phyloP scores from a whole-genome alignment of 257 asterid species.

The Fraxinus excelsior region DNA sequence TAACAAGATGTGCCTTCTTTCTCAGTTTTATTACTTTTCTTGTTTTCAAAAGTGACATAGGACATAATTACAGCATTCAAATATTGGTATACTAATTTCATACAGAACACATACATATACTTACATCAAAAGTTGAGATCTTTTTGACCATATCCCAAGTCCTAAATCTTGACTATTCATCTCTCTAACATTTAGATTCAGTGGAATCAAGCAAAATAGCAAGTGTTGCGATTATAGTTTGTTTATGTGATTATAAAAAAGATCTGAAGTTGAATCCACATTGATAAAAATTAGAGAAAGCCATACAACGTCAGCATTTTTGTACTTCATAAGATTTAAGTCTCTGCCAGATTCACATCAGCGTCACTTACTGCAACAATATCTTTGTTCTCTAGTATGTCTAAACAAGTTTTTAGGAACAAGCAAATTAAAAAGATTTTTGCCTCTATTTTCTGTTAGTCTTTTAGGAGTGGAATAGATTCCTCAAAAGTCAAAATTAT shows the following conservation, averaged over 20 bases:
- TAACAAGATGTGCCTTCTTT: not conserved
- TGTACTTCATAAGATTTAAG: not conserved
- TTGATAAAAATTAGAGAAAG: not conserved
- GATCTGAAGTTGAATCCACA: not conserved
- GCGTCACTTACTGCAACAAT: not conserved
- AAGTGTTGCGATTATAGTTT: not conserved
- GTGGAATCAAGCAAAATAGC: not conserved
- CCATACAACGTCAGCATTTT: not conserved
- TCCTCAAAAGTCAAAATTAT: not conserved
- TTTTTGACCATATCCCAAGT: not conserved
- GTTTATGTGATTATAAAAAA: not conserved
- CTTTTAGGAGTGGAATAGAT: not conserved
- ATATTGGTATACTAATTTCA: not conserved
- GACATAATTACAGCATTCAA: not conserved
- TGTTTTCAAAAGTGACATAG: not conserved
- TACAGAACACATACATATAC: no score
- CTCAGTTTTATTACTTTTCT: not conserved
- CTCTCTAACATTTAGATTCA: not conserved
- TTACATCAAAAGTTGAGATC: not conserved
- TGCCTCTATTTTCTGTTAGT: not conserved
- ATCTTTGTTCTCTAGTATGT: not conserved
- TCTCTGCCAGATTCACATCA: not conserved
- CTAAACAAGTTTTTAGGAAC: not conserved
- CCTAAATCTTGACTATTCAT: not conserved
- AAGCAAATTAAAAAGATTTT: not conserved